Conservation (phyloP, 306 rosid genomes). For the Boehmeria nivea region DNA sequence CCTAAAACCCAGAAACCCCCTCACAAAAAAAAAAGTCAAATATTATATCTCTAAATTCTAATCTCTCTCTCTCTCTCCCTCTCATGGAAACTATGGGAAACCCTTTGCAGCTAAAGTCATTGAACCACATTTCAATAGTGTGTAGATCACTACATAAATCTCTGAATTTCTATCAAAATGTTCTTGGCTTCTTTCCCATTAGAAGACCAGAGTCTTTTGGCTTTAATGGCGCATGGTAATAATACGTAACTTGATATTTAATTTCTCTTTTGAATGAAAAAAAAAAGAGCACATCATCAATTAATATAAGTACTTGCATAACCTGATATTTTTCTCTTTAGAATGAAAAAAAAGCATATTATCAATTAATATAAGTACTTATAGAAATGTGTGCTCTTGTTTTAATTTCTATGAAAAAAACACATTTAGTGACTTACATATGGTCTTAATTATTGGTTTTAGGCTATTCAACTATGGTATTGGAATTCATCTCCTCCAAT, state of each 20-base stretch:
- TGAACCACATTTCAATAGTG: slow-evolving; percentile 70
- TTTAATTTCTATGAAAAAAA: not conserved
- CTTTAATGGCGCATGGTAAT: slow-evolving; percentile 49
- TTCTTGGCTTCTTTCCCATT: slow-evolving; percentile 60
- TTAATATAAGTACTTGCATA: too few species aligned
- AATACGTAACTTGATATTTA: too few species aligned
- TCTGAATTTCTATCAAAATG: slow-evolving; percentile 46
- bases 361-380: too few species aligned
- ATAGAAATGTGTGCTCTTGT: too few species aligned
- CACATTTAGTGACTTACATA: not conserved
- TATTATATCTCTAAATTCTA: not conserved
- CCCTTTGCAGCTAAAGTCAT: slow-evolving; percentile 61
- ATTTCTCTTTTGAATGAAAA: too few species aligned
- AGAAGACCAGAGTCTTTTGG: slow-evolving; percentile 41
- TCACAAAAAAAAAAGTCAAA: too few species aligned
- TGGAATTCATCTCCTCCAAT: slow-evolving; percentile 75
- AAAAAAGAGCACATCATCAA: too few species aligned
- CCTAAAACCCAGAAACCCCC: too few species aligned
- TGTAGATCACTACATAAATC: slow-evolving; percentile 68
- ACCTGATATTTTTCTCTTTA: too few species aligned
- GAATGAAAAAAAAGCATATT: too few species aligned
- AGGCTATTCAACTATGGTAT: slow-evolving; percentile 77
- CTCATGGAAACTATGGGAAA: slow-evolving; percentile 13
- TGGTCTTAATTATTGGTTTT: not conserved
- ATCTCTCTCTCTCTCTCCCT: too few species aligned